Base-by-base conservation (phyloP, 805 yeast species). In the Cyberlindnera maclurae region DNA sequence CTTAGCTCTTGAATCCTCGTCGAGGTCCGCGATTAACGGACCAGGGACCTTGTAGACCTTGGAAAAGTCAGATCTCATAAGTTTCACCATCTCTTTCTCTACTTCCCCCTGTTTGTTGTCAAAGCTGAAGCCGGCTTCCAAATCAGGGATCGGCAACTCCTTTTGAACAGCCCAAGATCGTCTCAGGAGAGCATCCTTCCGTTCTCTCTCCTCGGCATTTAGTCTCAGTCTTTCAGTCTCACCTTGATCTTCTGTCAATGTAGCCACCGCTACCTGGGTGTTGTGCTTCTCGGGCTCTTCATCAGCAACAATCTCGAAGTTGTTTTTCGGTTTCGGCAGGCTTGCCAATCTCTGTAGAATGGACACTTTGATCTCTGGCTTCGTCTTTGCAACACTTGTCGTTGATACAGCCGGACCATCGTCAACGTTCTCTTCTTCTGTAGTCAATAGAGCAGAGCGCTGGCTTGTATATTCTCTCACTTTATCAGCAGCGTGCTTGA, bases 81-180 rank as follows among this genome's bases (percentile, higher is more conserved):
- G 51, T 1, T 40, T 49, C 7, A 51, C 35, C 34, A 67, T 43
- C 42, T 71, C 75, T 2, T 40, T 35, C 12, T 51, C 52, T 0
- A 70, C 54, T 8, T 27, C 26, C 31, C 13, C 27, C 13, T 13
- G 26, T 4, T 40, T 26, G 2, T 24, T 18, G 8, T 8, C 24
- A 9, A 43, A 12, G 3, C 22, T 12, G 8, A 40, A 9, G 1
- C 33, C 17, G 0, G 41, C n/a, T 4, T 37, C 15, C 7, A 56
- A 31, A 3, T 60, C 35, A 1, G 77, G 77, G 12, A 71, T 59
- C 0, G 64, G 61, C 8, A 77, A 59, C 0, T 64, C 71, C 36
- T 57, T 54, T 48, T 71, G 75, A 1, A 74, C 55, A 2, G 63
- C 78, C 41, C 61, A 67, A 0, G 82, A 71, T 34, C 75, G 50